phyloP scores from a whole-genome alignment of 2,329 filamentous ascomycete genomes.

The Aspergillus quadricinctus region DNA sequence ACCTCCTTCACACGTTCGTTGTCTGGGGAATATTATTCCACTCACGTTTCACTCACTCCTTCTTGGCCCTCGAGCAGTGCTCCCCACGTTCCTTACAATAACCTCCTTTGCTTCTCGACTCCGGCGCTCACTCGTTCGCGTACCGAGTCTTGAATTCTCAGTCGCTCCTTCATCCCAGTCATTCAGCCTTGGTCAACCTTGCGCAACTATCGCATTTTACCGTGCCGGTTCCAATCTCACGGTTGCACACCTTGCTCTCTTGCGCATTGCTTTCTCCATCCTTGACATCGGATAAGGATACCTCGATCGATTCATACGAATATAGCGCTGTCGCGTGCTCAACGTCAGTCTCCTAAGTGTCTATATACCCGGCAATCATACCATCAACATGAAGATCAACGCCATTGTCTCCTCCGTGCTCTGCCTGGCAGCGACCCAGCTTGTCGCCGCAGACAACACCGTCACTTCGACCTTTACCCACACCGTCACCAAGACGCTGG shows the following conservation, averaged over 20 bases:
- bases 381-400: conserved; percentile 34
- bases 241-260: neutral
- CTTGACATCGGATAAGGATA: neutral
- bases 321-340: neutral
- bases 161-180: neutral
- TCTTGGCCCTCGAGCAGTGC: conserved; percentile 21
- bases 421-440: conserved; percentile 30
- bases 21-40: conserved; percentile 10
- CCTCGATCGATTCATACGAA: neutral
- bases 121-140: conserved; percentile 25
- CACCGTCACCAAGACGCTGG: conserved; percentile 41
- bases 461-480: conserved; percentile 26
- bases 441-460: conserved; percentile 27
- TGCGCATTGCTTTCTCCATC: neutral
- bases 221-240: neutral
- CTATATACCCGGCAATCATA: neutral
- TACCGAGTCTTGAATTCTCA: conserved; percentile 8
- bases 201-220: neutral
- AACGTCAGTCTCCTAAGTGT: neutral
- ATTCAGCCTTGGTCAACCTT: neutral
- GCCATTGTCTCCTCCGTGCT: conserved; percentile 30
- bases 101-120: conserved; percentile 5
- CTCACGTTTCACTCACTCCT: conserved; percentile 13
- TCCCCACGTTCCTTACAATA: conserved; percentile 25
- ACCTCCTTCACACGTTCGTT: conserved; percentile 5